Conservation (phyloP, 768 basidiomycete genomes). For the Ramaria sp. region DNA sequence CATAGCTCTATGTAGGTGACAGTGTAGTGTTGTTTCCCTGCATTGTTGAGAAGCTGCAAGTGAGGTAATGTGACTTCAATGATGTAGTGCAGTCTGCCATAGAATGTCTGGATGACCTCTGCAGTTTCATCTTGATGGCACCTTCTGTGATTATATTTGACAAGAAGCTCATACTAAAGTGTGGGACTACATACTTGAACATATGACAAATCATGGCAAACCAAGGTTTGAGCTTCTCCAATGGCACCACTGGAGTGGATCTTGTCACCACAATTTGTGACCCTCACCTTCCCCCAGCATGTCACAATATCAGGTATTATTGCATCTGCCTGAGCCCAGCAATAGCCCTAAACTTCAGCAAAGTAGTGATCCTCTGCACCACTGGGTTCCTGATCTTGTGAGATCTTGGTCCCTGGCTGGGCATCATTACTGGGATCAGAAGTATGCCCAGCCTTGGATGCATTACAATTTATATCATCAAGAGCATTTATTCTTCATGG, state of each 20-base stretch:
- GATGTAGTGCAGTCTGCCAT: neutral
- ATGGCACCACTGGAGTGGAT: neutral
- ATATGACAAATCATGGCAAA: neutral
- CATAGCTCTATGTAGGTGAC: neutral
- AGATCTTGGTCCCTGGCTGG: no score
- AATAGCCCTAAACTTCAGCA: neutral
- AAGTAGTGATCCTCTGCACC: no score
- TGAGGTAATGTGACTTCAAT: neutral
- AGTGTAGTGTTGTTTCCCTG: no score
- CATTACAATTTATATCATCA: no score
- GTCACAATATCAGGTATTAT: neutral
- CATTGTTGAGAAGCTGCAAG: neutral
- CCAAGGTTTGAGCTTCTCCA: neutral
- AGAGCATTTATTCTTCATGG: no score
- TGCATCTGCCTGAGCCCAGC: neutral
- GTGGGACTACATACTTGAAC: neutral
- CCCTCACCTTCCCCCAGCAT: neutral
- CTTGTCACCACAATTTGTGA: neutral
- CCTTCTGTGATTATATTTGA: neutral
- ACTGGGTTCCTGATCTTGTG: no score
- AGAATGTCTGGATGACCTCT: neutral
- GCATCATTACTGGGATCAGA: no score
- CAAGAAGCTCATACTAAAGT: neutral
- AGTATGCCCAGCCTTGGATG: no score
- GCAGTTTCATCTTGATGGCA: neutral